Evolutionary conservation across 1,284 basidiomycete species (phyloP).

Genomic region (Thecaphora frezii): DNA sequence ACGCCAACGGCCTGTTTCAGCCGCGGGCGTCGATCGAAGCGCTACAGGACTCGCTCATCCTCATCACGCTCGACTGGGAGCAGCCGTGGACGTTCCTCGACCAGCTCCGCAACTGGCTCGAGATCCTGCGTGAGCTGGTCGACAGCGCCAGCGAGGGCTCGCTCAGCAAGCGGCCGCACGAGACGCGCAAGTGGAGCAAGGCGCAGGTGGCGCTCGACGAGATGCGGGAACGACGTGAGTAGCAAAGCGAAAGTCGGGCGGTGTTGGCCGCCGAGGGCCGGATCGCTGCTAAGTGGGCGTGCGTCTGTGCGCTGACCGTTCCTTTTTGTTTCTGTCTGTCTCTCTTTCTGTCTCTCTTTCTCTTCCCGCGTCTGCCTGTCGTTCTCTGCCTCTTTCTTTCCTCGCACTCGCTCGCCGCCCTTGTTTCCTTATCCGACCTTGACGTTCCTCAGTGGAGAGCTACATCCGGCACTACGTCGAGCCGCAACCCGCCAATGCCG

Average conservation of each 20-base stretch:
- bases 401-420: too few species aligned
- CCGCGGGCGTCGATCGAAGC: constrained; percentile 56
- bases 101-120: constrained; percentile 83
- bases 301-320: too few species aligned
- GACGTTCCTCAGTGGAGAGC: constrained; percentile 70
- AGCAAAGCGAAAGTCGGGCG: too few species aligned
- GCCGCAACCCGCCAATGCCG: constrained; percentile 63
- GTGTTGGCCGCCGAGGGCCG: too few species aligned
- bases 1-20: neutral
- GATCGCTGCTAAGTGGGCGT: too few species aligned
- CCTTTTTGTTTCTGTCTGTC: too few species aligned
- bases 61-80: constrained; percentile 94
- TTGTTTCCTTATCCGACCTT: too few species aligned
- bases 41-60: constrained; percentile 75
- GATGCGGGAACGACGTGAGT: constrained; percentile 77
- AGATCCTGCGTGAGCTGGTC: constrained; percentile 36
- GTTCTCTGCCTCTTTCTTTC: too few species aligned
- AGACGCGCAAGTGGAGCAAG: constrained; percentile 69
- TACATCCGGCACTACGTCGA: constrained; percentile 86
- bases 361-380: too few species aligned
- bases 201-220: constrained; percentile 62
- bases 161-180: constrained; percentile 64
- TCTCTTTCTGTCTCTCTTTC: too few species aligned
- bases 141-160: constrained; percentile 66
- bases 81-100: constrained; percentile 85